Evolutionary conservation across 768 basidiomycete species (phyloP).

Genomic region (Tricholoma bakamatsutake): DNA sequence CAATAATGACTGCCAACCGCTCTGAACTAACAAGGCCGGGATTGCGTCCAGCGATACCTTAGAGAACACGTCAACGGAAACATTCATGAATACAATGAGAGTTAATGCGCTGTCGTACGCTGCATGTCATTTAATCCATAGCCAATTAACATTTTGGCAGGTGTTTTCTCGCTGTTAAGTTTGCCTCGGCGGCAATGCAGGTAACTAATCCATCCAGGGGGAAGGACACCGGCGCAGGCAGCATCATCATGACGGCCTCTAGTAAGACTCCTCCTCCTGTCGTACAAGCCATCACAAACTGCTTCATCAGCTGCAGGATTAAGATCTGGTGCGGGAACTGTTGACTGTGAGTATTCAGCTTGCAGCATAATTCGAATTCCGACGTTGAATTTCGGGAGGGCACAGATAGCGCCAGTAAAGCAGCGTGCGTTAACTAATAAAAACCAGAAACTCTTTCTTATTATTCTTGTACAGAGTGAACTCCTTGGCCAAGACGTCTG

Average conservation of each 20-base stretch:
- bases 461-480: conserved; percentile 56
- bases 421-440: conserved; percentile 55
- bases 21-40: conserved; percentile 50
- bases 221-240: conserved; percentile 67
- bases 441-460: neutral
- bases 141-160: conserved; percentile 31
- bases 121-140: neutral
- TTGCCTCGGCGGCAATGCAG: conserved; percentile 80
- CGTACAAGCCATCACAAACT: neutral
- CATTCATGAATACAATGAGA: conserved; percentile 71
- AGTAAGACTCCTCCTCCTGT: conserved; percentile 34
- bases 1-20: neutral
- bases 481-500: conserved; percentile 77
- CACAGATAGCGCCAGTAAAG: conserved; percentile 87
- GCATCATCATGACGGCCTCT: conserved; percentile 85
- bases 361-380: neutral
- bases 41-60: conserved; percentile 41
- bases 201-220: conserved; percentile 58
- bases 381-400: neutral
- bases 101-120: conserved; percentile 62
- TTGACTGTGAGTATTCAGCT: conserved; percentile 60
- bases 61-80: conserved; percentile 50
- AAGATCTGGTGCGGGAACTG: conserved; percentile 72
- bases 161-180: conserved; percentile 84
- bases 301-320: conserved; percentile 63